phyloP scores from a whole-genome alignment of 2,329 filamentous ascomycete genomes.

The Exophiala dermatitidis region DNA sequence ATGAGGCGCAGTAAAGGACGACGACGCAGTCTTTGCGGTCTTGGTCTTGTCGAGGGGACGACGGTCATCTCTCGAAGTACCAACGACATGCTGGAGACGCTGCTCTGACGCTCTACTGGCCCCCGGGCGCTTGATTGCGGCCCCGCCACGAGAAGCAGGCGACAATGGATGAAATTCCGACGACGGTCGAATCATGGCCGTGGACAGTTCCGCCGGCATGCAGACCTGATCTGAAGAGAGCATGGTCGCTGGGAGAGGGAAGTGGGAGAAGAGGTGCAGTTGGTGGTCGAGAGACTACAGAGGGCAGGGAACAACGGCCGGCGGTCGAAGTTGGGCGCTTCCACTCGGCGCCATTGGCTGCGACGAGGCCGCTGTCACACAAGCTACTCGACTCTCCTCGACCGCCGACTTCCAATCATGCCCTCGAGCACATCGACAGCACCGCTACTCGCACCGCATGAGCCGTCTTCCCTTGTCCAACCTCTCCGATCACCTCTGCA shows the following conservation, averaged over 20 bases:
- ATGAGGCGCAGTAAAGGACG: constrained; percentile 18
- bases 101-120: constrained; percentile 16
- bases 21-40: constrained; percentile 9
- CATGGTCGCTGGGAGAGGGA: constrained; percentile 6
- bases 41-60: constrained; percentile 14
- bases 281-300: constrained; percentile 1
- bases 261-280: constrained; percentile 11
- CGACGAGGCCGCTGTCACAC: constrained; percentile 15
- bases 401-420: constrained; percentile 9
- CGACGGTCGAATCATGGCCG: constrained; percentile 17
- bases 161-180: constrained; percentile 9
- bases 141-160: constrained; percentile 17
- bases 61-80: constrained; percentile 20
- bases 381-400: not conserved
- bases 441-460: not conserved
- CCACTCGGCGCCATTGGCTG: constrained; percentile 15
- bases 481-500: not conserved
- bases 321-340: constrained; percentile 14
- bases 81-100: constrained; percentile 25
- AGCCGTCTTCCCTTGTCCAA: constrained; percentile 6
- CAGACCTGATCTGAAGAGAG: constrained; percentile 17
- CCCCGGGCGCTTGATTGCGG: constrained; percentile 22
- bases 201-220: constrained; percentile 9
- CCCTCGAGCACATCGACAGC: constrained; percentile 9
- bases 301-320: constrained; percentile 15